Evolutionary conservation across 192 early-diverging fungal species (phyloP).

Genomic region (Linnemannia elongata): DNA sequence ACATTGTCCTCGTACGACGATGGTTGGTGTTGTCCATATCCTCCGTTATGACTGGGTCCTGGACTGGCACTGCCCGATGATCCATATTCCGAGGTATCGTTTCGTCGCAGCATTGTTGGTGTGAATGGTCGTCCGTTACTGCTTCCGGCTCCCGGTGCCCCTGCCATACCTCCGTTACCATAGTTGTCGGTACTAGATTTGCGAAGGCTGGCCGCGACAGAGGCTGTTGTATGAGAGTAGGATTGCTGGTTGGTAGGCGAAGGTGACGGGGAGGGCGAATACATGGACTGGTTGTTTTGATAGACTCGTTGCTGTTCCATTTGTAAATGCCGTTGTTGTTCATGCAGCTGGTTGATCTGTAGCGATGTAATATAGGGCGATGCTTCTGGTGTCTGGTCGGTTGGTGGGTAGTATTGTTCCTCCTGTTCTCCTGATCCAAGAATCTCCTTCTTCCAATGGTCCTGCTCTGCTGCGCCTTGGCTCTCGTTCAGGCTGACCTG

Average conservation of each 20-base stretch:
- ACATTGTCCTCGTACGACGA: slow-evolving; percentile 32
- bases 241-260: slow-evolving; percentile 20
- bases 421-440: slow-evolving; percentile 11
- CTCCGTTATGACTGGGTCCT: slow-evolving; percentile 28
- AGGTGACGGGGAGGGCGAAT: slow-evolving; percentile 28
- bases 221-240: slow-evolving; percentile 26
- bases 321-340: slow-evolving; percentile 53
- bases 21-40: slow-evolving; percentile 25
- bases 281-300: slow-evolving; percentile 20
- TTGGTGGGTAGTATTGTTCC: slow-evolving; percentile 17
- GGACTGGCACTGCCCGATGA: slow-evolving; percentile 16
- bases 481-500: slow-evolving; percentile 21
- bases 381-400: slow-evolving; percentile 18
- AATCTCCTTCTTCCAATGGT: slow-evolving; percentile 42
- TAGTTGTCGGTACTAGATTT: slow-evolving; percentile 14
- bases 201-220: slow-evolving; percentile 21
- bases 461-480: slow-evolving; percentile 13
- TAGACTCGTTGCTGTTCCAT: slow-evolving; percentile 44
- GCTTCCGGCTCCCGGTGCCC: background rate
- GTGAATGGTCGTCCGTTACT: slow-evolving; percentile 26
- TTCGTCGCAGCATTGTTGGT: slow-evolving; percentile 29
- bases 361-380: slow-evolving; percentile 35
- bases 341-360: slow-evolving; percentile 46
- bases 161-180: background rate
- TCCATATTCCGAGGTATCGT: slow-evolving; percentile 22